Percentiles rank a stretch among this genome's conserved stretches.
phyloP scores from a whole-genome alignment of 208 protist species.

The Trypanosoma caninum region DNA sequence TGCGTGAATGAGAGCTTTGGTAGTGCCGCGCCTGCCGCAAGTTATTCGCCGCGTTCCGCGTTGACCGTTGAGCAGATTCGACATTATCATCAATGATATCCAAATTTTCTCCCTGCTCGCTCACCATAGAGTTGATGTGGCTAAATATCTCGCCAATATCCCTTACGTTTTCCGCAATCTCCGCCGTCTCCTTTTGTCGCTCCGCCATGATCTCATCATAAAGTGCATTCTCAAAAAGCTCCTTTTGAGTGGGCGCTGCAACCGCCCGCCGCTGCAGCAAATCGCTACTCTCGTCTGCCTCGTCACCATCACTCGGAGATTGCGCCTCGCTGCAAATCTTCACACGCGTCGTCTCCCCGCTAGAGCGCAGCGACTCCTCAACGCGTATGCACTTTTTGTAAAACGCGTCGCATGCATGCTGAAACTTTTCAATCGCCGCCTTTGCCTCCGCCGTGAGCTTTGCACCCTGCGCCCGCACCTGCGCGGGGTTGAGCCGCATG shows the following conservation, averaged over 20 bases:
- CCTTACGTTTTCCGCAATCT: slow-evolving; percentile 81
- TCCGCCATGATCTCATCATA: slow-evolving; percentile 87
- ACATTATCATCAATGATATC: slow-evolving; percentile 72
- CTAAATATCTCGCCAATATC: slow-evolving; percentile 88
- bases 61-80: slow-evolving; percentile 43
- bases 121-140: slow-evolving; percentile 82
- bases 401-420: slow-evolving; percentile 74
- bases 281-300: slow-evolving; percentile 27
- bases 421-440: slow-evolving; percentile 56
- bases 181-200: slow-evolving; percentile 63
- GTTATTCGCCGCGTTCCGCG: slow-evolving; percentile 58
- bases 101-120: slow-evolving; percentile 76
- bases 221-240: slow-evolving; percentile 68
- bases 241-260: slow-evolving; percentile 33
- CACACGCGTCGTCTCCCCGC: slow-evolving; percentile 12
- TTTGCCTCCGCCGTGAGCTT: slow-evolving; percentile 79
- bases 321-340: slow-evolving; percentile 13
- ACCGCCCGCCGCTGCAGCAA: slow-evolving; percentile 9
- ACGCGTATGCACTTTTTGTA: slow-evolving; percentile 80
- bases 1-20: slow-evolving; percentile 42
- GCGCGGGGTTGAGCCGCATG: slow-evolving; percentile 58
- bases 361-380: slow-evolving; percentile 48
- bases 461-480: slow-evolving; percentile 52
- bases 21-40: slow-evolving; percentile 65
- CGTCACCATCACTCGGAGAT: slow-evolving; percentile 36